phyloP scores from a whole-genome alignment of 371 early-diverging fungal species.

The Mortierella sp. region DNA sequence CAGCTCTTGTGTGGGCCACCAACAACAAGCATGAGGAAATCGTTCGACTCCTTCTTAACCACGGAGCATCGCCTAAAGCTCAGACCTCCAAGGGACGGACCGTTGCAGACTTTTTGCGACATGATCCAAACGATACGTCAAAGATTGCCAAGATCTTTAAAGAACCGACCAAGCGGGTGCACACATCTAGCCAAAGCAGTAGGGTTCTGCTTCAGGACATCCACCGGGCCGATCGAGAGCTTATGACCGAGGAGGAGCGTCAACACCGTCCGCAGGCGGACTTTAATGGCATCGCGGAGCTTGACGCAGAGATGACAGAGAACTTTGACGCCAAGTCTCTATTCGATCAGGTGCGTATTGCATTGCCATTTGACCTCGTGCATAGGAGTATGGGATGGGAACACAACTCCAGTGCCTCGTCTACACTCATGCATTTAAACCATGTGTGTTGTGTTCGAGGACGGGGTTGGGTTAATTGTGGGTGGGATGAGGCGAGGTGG shows the following conservation, averaged over 20 bases:
- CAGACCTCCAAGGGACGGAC: slow-evolving; percentile 83
- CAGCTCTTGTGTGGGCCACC: slow-evolving; percentile 96
- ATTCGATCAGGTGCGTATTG: slow-evolving; percentile 35
- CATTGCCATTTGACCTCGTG: background rate
- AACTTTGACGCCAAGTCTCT: slow-evolving; percentile 9
- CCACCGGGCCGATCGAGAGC: slow-evolving; percentile 33
- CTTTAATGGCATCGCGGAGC: slow-evolving; percentile 55
- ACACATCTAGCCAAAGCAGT: slow-evolving; percentile 14
- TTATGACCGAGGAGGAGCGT: slow-evolving; percentile 64
- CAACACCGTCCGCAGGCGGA: slow-evolving; percentile 57
- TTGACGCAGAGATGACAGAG: slow-evolving; percentile 38
- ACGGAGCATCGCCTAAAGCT: slow-evolving; percentile 80
- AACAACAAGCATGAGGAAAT: slow-evolving; percentile 83
- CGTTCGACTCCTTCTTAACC: slow-evolving; percentile 79
- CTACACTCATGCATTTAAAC: no score
- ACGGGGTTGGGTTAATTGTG: no score
- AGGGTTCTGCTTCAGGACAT: background rate
- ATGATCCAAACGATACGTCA: slow-evolving; percentile 62
- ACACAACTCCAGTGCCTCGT: background rate
- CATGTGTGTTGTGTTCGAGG: no score
- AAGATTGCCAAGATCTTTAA: slow-evolving; percentile 68
- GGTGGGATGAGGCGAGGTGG: slow-evolving; percentile 46
- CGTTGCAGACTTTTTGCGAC: slow-evolving; percentile 77
- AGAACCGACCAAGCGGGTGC: slow-evolving; percentile 57
- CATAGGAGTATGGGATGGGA: background rate